Evolutionary conservation across 2,329 filamentous ascomycete species (phyloP).

Genomic region (Paraphoma chrysanthemicola): DNA sequence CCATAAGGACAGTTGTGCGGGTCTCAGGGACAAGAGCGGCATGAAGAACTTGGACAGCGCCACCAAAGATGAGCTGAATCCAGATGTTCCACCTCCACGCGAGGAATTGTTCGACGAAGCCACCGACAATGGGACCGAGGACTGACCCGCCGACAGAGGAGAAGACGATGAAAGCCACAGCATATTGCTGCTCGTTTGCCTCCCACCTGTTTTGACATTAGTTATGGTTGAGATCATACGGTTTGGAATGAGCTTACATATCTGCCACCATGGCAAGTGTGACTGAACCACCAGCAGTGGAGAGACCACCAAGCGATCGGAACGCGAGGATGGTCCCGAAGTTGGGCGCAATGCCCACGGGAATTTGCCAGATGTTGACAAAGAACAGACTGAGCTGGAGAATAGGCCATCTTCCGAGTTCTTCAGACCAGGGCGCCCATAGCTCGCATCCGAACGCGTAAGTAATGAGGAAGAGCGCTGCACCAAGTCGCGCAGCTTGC

Average conservation of each 20-base stretch:
- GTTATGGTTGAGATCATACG: background rate
- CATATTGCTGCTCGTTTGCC: slow-evolving; percentile 70
- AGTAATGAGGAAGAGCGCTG: slow-evolving; percentile 77
- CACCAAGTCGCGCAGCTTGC: slow-evolving; percentile 74
- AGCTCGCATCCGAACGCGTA: slow-evolving; percentile 89
- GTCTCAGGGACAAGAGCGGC: slow-evolving; percentile 78
- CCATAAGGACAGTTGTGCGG: slow-evolving; percentile 76
- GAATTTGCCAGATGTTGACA: slow-evolving; percentile 75
- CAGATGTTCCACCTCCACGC: slow-evolving; percentile 83
- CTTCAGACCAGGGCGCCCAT: slow-evolving; percentile 88
- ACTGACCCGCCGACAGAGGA: slow-evolving; percentile 81
- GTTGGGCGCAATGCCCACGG: slow-evolving; percentile 74
- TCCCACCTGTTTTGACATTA: slow-evolving; percentile 29
- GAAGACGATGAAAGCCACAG: slow-evolving; percentile 72
- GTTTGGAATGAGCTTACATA: slow-evolving; percentile 54
- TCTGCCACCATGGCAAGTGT: slow-evolving; percentile 71
- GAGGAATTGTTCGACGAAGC: slow-evolving; percentile 72
- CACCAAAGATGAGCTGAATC: slow-evolving; percentile 85
- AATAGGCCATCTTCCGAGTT: slow-evolving; percentile 78
- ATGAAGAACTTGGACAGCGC: slow-evolving; percentile 71
- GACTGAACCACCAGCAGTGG: slow-evolving; percentile 68
- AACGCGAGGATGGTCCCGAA: slow-evolving; percentile 74
- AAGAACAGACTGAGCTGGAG: slow-evolving; percentile 75
- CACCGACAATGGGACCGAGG: slow-evolving; percentile 79
- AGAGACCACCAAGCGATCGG: slow-evolving; percentile 50